These are phyloP conservation scores for Mycena leptocephala DNA, from an alignment of 768 basidiomycete genomes.

Conservation along the genomic window DNA sequence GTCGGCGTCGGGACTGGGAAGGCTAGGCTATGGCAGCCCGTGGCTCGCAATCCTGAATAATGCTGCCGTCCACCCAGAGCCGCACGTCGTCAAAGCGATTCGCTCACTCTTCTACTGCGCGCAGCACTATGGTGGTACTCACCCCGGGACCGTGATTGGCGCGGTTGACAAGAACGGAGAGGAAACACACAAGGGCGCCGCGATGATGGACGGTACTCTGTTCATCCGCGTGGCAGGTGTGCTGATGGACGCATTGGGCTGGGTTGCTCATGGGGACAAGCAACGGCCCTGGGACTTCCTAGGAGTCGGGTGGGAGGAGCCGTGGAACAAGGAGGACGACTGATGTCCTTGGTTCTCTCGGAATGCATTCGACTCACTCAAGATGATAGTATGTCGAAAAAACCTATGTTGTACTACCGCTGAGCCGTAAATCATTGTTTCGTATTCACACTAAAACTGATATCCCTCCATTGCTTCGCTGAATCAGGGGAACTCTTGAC, in stretches of 20 bases:
- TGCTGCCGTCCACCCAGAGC: constrained; percentile 56
- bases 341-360: too few relatives aligned
- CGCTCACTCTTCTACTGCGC: constrained; percentile 54
- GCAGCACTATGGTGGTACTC: constrained; percentile 49
- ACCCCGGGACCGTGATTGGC: constrained; percentile 46
- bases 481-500: constrained; percentile 37
- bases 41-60: constrained; percentile 56
- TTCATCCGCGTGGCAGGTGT: constrained; percentile 64
- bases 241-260: constrained; percentile 58
- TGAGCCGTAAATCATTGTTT: neutral
- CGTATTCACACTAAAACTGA: constrained; percentile 35
- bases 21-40: constrained; percentile 53
- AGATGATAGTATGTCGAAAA: neutral
- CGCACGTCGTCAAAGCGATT: constrained; percentile 56
- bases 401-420: neutral
- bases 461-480: constrained; percentile 35
- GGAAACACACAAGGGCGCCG: constrained; percentile 54
- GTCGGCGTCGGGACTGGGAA: constrained; percentile 14
- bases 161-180: constrained; percentile 43
- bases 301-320: constrained; percentile 63
- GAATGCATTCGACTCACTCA: too few relatives aligned
- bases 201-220: constrained; percentile 56
- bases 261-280: constrained; percentile 58
- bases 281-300: constrained; percentile 57
- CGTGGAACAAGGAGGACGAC: too few relatives aligned